These are phyloP conservation scores for Prunus kanzakura DNA, from an alignment of 306 rosid genomes.

Conservation along the genomic window DNA sequence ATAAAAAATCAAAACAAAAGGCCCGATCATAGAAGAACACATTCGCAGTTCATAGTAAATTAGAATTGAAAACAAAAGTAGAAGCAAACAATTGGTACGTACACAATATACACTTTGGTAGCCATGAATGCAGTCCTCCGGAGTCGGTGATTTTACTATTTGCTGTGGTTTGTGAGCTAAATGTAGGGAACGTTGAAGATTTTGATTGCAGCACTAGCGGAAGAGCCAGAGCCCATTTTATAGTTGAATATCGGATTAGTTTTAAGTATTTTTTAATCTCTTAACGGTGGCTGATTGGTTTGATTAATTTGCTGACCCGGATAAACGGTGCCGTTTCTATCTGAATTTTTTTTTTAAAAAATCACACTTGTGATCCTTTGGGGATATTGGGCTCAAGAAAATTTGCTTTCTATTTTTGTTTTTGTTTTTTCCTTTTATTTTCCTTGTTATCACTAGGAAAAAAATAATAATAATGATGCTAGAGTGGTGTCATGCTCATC, in stretches of 20 bases:
- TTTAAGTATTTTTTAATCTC: not conserved
- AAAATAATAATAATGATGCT: conserved; percentile 46
- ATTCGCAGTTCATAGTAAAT: conserved; percentile 6
- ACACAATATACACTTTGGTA: conserved; percentile 90
- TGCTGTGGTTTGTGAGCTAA: conserved; percentile 5
- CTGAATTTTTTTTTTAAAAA: not conserved
- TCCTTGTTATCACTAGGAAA: not conserved
- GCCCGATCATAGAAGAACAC: conserved; percentile 23
- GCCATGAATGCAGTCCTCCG: conserved; percentile 57
- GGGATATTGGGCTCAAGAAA: not conserved
- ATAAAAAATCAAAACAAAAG: conserved; percentile 3
- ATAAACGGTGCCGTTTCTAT: conserved; percentile 7
- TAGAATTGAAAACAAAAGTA: not conserved
- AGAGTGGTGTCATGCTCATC: conserved; percentile 83
- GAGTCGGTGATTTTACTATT: conserved; percentile 7
- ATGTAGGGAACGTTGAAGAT: conserved; percentile 26
- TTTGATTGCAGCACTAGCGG: not conserved
- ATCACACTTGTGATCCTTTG: not conserved
- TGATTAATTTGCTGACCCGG: not conserved
- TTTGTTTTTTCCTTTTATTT: not conserved
- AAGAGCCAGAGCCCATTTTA: conserved; percentile 13
- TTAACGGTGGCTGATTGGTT: not conserved
- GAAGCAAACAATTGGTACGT: conserved; percentile 25
- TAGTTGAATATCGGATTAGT: not conserved
- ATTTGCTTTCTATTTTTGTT: not conserved